Percentiles rank a stretch among this genome's conserved stretches.
These are phyloP conservation scores for Aspergillus udagawae DNA, from an alignment of 2,329 filamentous ascomycete species.

Conservation along the genomic window DNA sequence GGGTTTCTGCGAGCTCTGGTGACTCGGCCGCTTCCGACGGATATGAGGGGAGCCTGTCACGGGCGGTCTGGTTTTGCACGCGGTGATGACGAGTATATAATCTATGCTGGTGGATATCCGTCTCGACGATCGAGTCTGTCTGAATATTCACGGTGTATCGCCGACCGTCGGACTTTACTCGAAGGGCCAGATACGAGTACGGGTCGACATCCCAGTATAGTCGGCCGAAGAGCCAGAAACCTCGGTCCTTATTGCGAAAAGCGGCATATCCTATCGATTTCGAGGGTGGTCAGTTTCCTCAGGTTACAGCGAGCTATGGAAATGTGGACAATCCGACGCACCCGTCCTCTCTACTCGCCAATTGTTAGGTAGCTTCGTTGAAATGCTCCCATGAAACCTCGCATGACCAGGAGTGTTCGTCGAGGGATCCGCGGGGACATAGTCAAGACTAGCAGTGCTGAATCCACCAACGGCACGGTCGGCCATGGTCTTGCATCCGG, in stretches of 20 bases:
- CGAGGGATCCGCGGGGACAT: slow-evolving; percentile 48
- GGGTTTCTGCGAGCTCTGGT: slow-evolving; percentile 16
- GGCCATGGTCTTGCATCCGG: slow-evolving; percentile 68
- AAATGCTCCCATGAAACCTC: slow-evolving; percentile 84
- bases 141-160: slow-evolving; percentile 95
- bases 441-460: slow-evolving; percentile 70
- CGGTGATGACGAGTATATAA: slow-evolving; percentile 55
- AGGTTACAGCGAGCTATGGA: not conserved
- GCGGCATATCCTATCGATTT: slow-evolving; percentile 72
- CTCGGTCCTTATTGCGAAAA: slow-evolving; percentile 77
- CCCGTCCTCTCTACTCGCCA: slow-evolving; percentile 42
- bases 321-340: slow-evolving; percentile 13
- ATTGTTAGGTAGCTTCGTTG: slow-evolving; percentile 72
- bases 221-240: slow-evolving; percentile 77
- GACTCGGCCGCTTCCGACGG: slow-evolving; percentile 18
- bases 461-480: slow-evolving; percentile 84
- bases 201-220: slow-evolving; percentile 85
- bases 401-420: slow-evolving; percentile 58
- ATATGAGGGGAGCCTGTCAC: slow-evolving; percentile 14
- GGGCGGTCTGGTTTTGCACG: slow-evolving; percentile 14
- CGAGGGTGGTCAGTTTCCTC: slow-evolving; percentile 1
- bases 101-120: slow-evolving; percentile 94
- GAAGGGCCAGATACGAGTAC: slow-evolving; percentile 80
- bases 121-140: slow-evolving; percentile 87
- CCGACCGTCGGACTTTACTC: slow-evolving; percentile 84